These are phyloP conservation scores for Chaetomiaceae sp. DNA, from an alignment of 2,329 filamentous ascomycete genomes.

Conservation along the genomic window DNA sequence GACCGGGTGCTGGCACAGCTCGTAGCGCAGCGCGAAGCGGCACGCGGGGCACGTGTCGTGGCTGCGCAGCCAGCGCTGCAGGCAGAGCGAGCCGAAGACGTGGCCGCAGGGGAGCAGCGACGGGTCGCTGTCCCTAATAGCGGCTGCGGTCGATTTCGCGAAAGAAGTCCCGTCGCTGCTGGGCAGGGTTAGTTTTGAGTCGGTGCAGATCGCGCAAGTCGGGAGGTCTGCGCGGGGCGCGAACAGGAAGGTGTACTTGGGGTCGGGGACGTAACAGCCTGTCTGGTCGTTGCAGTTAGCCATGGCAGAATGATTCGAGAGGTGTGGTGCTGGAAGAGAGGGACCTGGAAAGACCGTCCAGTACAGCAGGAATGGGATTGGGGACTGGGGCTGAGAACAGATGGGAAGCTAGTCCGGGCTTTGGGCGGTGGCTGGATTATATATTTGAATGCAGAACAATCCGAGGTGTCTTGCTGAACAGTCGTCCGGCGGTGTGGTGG, in stretches of 20 bases:
- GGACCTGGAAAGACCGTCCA: neutral
- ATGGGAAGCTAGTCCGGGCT: no score
- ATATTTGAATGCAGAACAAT: no score
- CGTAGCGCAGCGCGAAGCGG: neutral
- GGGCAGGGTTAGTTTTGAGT: neutral
- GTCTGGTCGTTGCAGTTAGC: neutral
- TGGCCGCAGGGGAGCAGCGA: slow-evolving; percentile 7
- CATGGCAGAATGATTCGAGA: neutral
- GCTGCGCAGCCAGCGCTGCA: neutral
- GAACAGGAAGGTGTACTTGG: slow-evolving; percentile 1
- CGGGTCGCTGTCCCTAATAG: neutral
- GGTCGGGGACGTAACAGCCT: slow-evolving; percentile 1
- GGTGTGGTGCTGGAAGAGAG: neutral
- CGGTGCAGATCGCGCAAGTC: slow-evolving; percentile 4
- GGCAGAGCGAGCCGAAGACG: slow-evolving; percentile 3
- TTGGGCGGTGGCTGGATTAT: no score
- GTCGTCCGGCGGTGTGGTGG: no score
- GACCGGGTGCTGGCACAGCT: slow-evolving; percentile 1
- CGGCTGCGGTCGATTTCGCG: neutral
- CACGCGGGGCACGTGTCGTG: slow-evolving; percentile 7
- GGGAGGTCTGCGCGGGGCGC: neutral
- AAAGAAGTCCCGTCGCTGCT: neutral
- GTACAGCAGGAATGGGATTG: no score
- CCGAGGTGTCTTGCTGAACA: no score
- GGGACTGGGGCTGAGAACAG: no score